Evolutionary conservation across 192 early-diverging fungal genomes (phyloP).

Genomic region (Radiomyces spectabilis): DNA sequence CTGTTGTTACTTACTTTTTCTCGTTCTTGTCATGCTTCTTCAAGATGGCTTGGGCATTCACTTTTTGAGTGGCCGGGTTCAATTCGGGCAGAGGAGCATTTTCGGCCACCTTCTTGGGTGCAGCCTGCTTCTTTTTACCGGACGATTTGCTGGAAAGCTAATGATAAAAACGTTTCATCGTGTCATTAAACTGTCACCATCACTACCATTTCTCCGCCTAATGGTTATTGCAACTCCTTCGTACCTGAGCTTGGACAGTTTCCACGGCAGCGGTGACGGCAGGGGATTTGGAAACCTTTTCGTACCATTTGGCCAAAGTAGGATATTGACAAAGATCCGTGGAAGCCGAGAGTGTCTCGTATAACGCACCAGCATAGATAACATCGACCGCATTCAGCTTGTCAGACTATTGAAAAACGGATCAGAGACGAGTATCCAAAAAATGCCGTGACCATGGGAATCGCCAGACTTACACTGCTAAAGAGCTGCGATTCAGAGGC

Average conservation of each 20-base stretch:
- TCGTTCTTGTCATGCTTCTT: neutral
- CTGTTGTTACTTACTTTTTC: neutral
- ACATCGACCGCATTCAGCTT: slow-evolving; percentile 6
- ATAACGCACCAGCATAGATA: slow-evolving; percentile 15
- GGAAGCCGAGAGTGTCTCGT: slow-evolving; percentile 9
- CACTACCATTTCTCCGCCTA: neutral
- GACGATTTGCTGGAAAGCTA: slow-evolving; percentile 6
- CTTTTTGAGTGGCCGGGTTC: slow-evolving; percentile 16
- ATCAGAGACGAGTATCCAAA: neutral
- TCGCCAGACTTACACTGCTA: slow-evolving; percentile 2
- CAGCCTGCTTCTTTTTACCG: slow-evolving; percentile 9
- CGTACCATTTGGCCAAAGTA: slow-evolving; percentile 5
- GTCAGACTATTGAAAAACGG: slow-evolving; percentile 4
- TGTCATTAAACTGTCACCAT: neutral
- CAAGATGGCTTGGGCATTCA: slow-evolving; percentile 2
- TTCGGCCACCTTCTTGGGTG: slow-evolving; percentile 5
- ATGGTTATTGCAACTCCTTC: neutral
- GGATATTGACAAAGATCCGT: slow-evolving; percentile 10
- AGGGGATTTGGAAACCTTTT: slow-evolving; percentile 3
- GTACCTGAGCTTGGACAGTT: slow-evolving; percentile 11
- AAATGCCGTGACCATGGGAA: neutral
- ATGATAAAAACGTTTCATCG: neutral
- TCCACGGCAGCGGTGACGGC: slow-evolving; percentile 1
- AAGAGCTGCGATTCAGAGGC: slow-evolving; percentile 2
- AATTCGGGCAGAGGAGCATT: neutral